Conservation (phyloP, 768 basidiomycete genomes). For the Rhodotorula kratochvilovae region DNA sequence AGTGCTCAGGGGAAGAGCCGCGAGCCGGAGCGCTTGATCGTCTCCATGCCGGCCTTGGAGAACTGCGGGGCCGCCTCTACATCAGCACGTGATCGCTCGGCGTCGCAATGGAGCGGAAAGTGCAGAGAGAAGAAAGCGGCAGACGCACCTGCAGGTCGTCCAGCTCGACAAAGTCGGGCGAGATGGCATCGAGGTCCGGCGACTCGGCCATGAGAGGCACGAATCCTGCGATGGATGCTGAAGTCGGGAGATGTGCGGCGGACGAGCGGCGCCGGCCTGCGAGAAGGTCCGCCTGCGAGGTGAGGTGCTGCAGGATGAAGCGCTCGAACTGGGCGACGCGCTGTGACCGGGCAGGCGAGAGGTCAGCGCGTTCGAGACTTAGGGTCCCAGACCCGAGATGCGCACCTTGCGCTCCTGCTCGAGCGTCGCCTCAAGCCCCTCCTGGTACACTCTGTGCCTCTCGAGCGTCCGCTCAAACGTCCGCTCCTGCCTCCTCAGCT, state of each 20-base stretch:
- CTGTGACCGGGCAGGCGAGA: not conserved
- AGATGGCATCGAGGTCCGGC: slow-evolving; percentile 25
- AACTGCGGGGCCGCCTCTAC: not conserved
- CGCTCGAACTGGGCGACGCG: slow-evolving; percentile 37
- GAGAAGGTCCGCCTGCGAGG: slow-evolving; percentile 11
- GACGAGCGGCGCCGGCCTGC: slow-evolving; percentile 21
- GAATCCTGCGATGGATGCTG: slow-evolving; percentile 14
- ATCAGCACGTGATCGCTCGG: not conserved
- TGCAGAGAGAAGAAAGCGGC: not conserved
- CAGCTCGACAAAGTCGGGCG: slow-evolving; percentile 31
- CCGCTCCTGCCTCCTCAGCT: slow-evolving; percentile 27
- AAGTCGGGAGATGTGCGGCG: not conserved
- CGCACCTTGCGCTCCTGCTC: slow-evolving; percentile 38
- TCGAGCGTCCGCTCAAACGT: slow-evolving; percentile 28
- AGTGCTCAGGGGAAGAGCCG: slow-evolving; percentile 5
- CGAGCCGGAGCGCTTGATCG: slow-evolving; percentile 25
- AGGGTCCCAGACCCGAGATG: no score
- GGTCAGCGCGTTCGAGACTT: no score
- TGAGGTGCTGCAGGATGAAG: slow-evolving; percentile 39
- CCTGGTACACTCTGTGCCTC: slow-evolving; percentile 20
- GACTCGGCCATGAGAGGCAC: slow-evolving; percentile 27
- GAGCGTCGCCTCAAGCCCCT: slow-evolving; percentile 24
- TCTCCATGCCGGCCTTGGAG: slow-evolving; percentile 17
- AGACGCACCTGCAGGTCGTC: slow-evolving; percentile 22
- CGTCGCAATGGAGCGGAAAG: not conserved